Percentiles rank a stretch among this genome's conserved stretches.
phyloP scores from a whole-genome alignment of 768 basidiomycete genomes.

The Termitomyces sp. region DNA sequence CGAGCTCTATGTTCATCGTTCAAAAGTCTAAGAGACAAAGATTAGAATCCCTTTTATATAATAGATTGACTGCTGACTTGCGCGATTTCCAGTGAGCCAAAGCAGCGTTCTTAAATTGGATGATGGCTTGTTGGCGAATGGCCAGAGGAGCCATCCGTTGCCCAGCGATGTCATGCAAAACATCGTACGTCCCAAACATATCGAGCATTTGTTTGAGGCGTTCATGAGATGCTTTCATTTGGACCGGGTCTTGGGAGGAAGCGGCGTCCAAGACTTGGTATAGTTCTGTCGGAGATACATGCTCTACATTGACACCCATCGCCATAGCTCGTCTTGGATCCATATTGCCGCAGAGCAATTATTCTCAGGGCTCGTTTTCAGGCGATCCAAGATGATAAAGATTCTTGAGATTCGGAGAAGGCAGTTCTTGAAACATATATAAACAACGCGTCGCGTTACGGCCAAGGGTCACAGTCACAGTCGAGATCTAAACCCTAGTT shows the following conservation, averaged over 20 bases:
- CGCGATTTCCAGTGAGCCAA: constrained; percentile 71
- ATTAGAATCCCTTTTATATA: not conserved
- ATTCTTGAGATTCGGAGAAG: not conserved
- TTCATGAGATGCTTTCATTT: constrained; percentile 42
- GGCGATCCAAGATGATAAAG: not conserved
- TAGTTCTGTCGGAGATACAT: constrained; percentile 57
- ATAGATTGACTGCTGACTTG: constrained; percentile 41
- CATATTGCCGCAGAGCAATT: constrained; percentile 15
- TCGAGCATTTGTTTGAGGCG: constrained; percentile 65
- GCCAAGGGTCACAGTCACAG: constrained; percentile 12
- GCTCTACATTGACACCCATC: constrained; percentile 30
- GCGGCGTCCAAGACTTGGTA: constrained; percentile 61
- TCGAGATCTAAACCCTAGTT: not conserved
- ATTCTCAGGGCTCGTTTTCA: too few relatives aligned
- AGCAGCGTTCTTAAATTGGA: constrained; percentile 84
- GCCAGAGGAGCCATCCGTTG: constrained; percentile 51
- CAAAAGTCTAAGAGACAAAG: constrained; percentile 43
- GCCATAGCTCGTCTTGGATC: constrained; percentile 20
- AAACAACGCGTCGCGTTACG: constrained; percentile 44
- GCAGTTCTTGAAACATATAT: constrained; percentile 17
- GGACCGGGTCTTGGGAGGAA: constrained; percentile 66
- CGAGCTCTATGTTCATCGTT: constrained; percentile 57
- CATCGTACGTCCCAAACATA: constrained; percentile 65
- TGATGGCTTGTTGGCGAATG: constrained; percentile 76
- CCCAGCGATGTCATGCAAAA: constrained; percentile 68